These are phyloP conservation scores for Grosmannia serpens DNA, from an alignment of 2,329 filamentous ascomycete genomes.

Conservation along the genomic window DNA sequence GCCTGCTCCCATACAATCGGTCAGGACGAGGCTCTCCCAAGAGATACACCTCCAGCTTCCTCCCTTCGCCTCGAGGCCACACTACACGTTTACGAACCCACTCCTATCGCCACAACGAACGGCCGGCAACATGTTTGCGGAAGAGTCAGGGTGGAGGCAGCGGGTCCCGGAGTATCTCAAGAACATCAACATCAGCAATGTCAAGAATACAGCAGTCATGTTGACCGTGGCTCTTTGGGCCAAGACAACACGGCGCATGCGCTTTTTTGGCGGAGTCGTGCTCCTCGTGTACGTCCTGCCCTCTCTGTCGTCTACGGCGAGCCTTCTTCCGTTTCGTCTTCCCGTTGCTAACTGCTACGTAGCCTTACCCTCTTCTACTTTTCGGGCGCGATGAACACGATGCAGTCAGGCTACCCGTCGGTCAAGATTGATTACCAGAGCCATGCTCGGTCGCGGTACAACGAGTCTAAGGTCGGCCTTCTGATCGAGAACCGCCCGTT, in stretches of 20 bases:
- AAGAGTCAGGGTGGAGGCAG: background rate
- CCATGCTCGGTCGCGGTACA: slow-evolving; percentile 24
- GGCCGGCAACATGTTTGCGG: background rate
- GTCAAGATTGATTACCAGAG: slow-evolving; percentile 23
- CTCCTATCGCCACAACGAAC: background rate
- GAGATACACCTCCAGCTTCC: background rate
- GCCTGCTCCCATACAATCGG: background rate
- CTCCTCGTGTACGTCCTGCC: slow-evolving; percentile 20
- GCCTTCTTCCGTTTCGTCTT: background rate
- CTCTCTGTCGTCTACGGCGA: background rate
- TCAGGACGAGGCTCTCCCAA: background rate
- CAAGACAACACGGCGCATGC: slow-evolving; percentile 23
- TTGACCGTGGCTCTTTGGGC: slow-evolving; percentile 19
- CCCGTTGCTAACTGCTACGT: background rate
- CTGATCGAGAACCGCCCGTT: slow-evolving; percentile 41
- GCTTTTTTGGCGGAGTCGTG: slow-evolving; percentile 17
- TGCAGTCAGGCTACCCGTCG: slow-evolving; percentile 13
- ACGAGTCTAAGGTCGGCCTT: slow-evolving; percentile 41
- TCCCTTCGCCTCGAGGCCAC: background rate
- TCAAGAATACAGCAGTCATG: slow-evolving; percentile 3
- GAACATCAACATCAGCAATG: slow-evolving; percentile 4
- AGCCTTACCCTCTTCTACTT: slow-evolving; percentile 6
- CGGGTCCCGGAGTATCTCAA: slow-evolving; percentile 1
- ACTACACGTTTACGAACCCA: background rate
- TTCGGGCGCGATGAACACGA: slow-evolving; percentile 5